A percentile compares a stretch with the other conserved stretches of the same genome.
Evolutionary conservation across 164 flowering plant genomes (phyloP).

Genomic region (Piper betle): DNA sequence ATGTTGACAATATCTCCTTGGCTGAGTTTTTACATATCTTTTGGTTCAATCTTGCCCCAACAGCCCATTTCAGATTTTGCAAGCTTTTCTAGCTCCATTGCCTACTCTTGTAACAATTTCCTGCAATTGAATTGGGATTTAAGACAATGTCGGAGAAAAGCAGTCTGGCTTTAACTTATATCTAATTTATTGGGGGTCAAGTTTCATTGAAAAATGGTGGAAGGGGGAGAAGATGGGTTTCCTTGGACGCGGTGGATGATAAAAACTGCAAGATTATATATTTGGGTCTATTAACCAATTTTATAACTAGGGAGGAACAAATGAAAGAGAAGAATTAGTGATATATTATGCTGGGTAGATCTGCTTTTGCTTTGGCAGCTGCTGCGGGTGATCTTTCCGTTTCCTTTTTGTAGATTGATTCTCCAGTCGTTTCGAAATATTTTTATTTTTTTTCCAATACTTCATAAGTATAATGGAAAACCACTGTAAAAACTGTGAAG

Average conservation of each 20-base stretch:
- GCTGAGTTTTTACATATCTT: slow-evolving; percentile 24
- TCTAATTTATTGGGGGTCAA: neutral
- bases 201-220: neutral
- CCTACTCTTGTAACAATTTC: slow-evolving; percentile 21
- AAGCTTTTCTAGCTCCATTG: slow-evolving; percentile 16
- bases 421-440: no score
- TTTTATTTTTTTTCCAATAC: no score
- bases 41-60: slow-evolving; percentile 39
- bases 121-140: slow-evolving; percentile 7
- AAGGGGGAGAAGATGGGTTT: no score
- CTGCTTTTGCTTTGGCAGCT: slow-evolving; percentile 30
- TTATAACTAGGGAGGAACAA: no score
- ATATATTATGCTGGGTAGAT: no score
- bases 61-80: slow-evolving; percentile 6
- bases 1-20: slow-evolving; percentile 44
- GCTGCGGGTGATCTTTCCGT: neutral
- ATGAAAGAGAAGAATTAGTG: no score
- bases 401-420: no score
- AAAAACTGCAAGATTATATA: no score
- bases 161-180: neutral
- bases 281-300: no score
- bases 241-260: no score
- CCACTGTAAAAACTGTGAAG: no score
- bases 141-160: neutral
- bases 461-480: no score